A percentile compares a stretch with the other conserved stretches of the same genome.
Conservation (phyloP, 192 early-diverging fungal species). For the Tieghemiomyces parasiticus region DNA sequence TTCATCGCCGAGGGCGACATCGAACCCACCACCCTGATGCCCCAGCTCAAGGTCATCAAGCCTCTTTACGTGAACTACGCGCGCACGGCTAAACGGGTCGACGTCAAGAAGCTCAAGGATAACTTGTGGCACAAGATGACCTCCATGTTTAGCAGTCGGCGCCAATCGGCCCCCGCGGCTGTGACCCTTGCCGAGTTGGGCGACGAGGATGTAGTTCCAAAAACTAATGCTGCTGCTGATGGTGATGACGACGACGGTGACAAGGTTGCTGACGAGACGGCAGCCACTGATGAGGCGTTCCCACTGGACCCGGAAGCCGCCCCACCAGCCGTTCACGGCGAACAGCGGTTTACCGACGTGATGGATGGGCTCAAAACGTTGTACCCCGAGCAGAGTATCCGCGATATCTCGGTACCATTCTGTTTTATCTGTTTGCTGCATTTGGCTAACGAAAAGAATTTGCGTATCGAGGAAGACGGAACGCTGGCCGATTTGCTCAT, state of each 20-base stretch:
- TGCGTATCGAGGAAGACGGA: constrained; percentile 40
- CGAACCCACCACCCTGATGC: constrained; percentile 30
- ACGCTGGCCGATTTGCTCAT: constrained; percentile 31
- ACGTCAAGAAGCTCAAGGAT: constrained; percentile 91
- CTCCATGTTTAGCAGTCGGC: constrained; percentile 7
- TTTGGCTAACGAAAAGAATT: constrained; percentile 84
- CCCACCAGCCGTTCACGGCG: constrained; percentile 26
- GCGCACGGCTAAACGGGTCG: constrained; percentile 78
- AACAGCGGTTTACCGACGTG: constrained; percentile 58
- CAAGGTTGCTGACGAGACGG: constrained; percentile 5
- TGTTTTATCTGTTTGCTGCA: constrained; percentile 96
- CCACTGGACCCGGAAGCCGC: not conserved
- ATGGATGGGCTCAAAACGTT: constrained; percentile 51
- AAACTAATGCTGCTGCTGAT: constrained; percentile 3
- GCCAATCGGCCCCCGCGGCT: constrained; percentile 12
- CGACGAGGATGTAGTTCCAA: constrained; percentile 9
- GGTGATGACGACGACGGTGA: constrained; percentile 2
- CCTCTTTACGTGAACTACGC: constrained; percentile 65
- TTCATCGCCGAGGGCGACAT: constrained; percentile 25
- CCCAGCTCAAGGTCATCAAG: constrained; percentile 47
- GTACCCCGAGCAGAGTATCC: constrained; percentile 62
- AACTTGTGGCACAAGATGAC: constrained; percentile 82
- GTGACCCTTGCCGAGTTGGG: constrained; percentile 10
- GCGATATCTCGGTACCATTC: constrained; percentile 91
- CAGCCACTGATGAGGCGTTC: not conserved